Evolutionary conservation across 768 basidiomycete genomes (phyloP), one percentile per base, ranked within the genome.

Genomic region (Arthromyces matolae): DNA sequence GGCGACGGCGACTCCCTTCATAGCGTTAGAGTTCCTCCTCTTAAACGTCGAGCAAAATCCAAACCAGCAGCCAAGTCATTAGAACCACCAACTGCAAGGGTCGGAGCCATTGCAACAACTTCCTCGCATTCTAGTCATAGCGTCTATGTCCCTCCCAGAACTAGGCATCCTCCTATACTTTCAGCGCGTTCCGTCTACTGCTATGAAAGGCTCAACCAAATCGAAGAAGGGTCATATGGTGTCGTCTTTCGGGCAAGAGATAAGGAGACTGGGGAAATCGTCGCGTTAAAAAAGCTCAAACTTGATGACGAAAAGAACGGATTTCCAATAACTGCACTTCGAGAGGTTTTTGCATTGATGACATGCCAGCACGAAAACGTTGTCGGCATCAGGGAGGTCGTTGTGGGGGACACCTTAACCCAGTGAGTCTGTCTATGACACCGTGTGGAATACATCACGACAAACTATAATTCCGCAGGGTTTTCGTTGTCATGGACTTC

Each of bases 401-500:
- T 98, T 0, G 96, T 99, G 7, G 96, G 96, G 28, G 94, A 98
- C 61, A 99, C 96, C 2, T 71, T 99, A 64, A 98, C 96, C 50
- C 95, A 99, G 96, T 98, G 71, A 77, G 95, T 89, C 50, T 58
- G 52, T 60, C 57, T 54, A 42, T 55, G 37, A 42, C 38, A 44
- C 50, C 39, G 48, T 32, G 53, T 66, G 50, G 58, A 44, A 64
- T 68, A 62, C 63, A 66, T 59, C 53, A 14, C 3, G 20, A 41
- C 50, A 0, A 39, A 29, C 3, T 14, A 47, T 33, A 18, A 33
- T 14, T 45, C 24, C 16, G 53, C 70, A 97, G 96, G 73, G 92
- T 98, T 35, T 99, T 94, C 67, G 94, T 99, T 55, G 96, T 98
- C 28, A 96, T 96, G 94, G 93, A 96, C 65, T 99, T 99, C 63